These are phyloP conservation scores for Tripterygium wilfordii DNA, from an alignment of 177 flowering plant species.

Conservation along the genomic window DNA sequence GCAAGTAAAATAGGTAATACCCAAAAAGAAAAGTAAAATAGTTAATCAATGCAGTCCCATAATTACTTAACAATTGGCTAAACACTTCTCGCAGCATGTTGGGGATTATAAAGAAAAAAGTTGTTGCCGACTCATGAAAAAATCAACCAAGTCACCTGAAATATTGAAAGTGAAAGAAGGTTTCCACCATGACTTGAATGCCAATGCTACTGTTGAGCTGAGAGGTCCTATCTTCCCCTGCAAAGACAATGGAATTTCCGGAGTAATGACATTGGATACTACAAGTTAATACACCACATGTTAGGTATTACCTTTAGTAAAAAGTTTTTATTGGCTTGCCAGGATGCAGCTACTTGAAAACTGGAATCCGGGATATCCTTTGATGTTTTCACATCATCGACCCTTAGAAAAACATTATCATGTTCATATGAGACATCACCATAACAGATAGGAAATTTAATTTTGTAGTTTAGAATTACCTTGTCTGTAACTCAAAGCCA, in stretches of 20 bases:
- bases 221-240: conserved; percentile 88
- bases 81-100: too few species aligned
- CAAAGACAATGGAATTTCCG: neutral
- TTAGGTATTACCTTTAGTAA: conserved; percentile 74
- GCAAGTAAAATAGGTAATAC: too few species aligned
- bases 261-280: neutral
- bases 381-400: conserved; percentile 52
- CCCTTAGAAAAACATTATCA: conserved; percentile 19
- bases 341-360: conserved; percentile 85
- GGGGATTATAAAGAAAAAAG: neutral
- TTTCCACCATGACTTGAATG: conserved; percentile 99
- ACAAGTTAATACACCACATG: neutral
- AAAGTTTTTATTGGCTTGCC: conserved; percentile 98
- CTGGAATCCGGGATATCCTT: conserved; percentile 50
- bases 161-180: conserved; percentile 84
- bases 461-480: conserved; percentile 36
- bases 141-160: conserved; percentile 46
- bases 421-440: conserved; percentile 4
- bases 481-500: conserved; percentile 83
- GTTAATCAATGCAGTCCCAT: too few species aligned
- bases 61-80: too few species aligned
- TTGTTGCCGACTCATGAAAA: neutral
- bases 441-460: neutral
- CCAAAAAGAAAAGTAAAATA: too few species aligned
- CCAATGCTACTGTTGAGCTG: conserved; percentile 67